Percentiles rank a stretch among this genome's conserved stretches.
phyloP scores from a whole-genome alignment of 805 yeast genomes.

The Saccharomycopsis selenospora region DNA sequence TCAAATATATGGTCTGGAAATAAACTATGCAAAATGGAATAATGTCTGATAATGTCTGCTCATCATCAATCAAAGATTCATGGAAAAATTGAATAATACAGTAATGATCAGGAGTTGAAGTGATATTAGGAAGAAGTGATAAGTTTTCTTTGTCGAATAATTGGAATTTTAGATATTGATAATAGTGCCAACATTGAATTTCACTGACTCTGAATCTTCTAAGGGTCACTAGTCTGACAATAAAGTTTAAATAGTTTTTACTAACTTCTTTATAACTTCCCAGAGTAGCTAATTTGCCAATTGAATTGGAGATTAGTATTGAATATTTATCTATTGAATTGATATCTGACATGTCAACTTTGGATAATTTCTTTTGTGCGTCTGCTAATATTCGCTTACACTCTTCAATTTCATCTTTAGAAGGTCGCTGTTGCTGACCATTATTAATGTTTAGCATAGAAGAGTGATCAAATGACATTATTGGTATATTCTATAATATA shows the following conservation, averaged over 20 bases:
- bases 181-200: conserved; percentile 1
- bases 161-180: background rate
- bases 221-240: background rate
- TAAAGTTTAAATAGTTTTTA: background rate
- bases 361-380: background rate
- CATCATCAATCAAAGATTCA: background rate
- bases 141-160: background rate
- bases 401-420: background rate
- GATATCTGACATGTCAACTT: background rate
- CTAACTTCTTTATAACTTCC: background rate
- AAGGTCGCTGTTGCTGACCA: background rate
- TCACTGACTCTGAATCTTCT: conserved; percentile 1
- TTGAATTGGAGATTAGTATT: background rate
- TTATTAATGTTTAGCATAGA: background rate
- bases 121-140: background rate
- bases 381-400: conserved; percentile 1
- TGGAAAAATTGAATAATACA: background rate
- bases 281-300: background rate
- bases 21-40: background rate
- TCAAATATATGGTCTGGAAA: conserved; percentile 1
- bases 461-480: no score
- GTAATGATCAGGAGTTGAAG: background rate
- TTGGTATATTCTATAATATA: no score
- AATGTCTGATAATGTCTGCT: background rate
- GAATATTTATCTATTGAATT: background rate